A percentile compares a stretch with the other conserved stretches of the same genome.
Evolutionary conservation across 495 filamentous ascomycete genomes (phyloP).

Genomic region (Trichocladium antarcticum): DNA sequence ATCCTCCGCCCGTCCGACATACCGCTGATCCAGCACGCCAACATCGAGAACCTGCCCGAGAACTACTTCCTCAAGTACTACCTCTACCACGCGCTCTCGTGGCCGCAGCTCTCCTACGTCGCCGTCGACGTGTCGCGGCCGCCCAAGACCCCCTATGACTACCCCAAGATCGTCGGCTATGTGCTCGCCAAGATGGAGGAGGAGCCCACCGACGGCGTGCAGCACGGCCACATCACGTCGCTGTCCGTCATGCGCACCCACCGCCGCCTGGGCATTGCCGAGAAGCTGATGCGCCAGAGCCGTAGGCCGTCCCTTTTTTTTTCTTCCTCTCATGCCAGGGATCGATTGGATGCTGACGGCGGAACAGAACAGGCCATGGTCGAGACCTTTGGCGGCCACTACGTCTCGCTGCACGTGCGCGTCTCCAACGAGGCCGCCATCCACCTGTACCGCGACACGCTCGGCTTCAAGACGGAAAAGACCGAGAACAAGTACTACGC

Average conservation of each 20-base stretch:
- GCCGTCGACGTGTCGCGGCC: slow-evolving; percentile 81
- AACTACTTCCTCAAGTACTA: slow-evolving; percentile 99
- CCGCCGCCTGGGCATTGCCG: slow-evolving; percentile 77
- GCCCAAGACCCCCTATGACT: slow-evolving; percentile 65
- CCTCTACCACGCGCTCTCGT: slow-evolving; percentile 95
- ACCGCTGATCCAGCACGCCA: slow-evolving; percentile 91
- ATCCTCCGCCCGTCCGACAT: slow-evolving; percentile 66
- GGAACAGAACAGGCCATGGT: slow-evolving; percentile 82
- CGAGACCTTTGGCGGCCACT: slow-evolving; percentile 79
- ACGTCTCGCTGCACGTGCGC: slow-evolving; percentile 92
- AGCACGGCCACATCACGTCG: slow-evolving; percentile 93
- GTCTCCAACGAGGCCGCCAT: slow-evolving; percentile 85
- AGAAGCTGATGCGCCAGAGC: slow-evolving; percentile 92
- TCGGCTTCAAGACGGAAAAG: slow-evolving; percentile 84
- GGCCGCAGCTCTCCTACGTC: slow-evolving; percentile 94
- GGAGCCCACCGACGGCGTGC: slow-evolving; percentile 80
- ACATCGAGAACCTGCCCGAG: slow-evolving; percentile 97
- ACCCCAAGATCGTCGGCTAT: slow-evolving; percentile 97
- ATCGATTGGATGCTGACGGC: no score
- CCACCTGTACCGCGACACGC: slow-evolving; percentile 82
- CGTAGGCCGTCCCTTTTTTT: slow-evolving; percentile 50
- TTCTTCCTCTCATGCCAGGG: not conserved
- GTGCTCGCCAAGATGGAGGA: slow-evolving; percentile 99
- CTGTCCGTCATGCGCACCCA: slow-evolving; percentile 96
- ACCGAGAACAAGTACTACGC: slow-evolving; percentile 94